A percentile compares a stretch with the other conserved stretches of the same genome.
Conservation (phyloP, 2,329 filamentous ascomycete species). For the Ascochyta clinopodiicola region DNA sequence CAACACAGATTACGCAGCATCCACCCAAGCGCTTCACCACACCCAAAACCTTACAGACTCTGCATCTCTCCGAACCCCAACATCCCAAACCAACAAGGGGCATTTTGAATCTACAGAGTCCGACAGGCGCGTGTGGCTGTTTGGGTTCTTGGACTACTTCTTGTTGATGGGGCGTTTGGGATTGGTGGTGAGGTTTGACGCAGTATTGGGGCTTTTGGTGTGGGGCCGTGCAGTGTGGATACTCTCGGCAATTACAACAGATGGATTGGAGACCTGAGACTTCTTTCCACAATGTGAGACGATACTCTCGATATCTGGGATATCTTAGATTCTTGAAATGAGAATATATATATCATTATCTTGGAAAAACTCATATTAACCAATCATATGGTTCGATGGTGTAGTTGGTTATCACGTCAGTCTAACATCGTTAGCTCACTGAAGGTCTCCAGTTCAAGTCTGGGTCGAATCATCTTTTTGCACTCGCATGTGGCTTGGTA, state of each 20-base stretch:
- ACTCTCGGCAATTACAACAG: background rate
- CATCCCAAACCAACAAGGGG: background rate
- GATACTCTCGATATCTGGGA: no score
- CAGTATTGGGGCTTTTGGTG: background rate
- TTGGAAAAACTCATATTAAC: accelerated
- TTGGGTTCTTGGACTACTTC: no score
- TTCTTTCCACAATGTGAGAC: no score
- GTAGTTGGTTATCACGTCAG: conserved; percentile 56
- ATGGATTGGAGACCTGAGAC: no score
- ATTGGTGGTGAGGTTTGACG: background rate
- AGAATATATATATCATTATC: no score
- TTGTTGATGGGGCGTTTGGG: background rate
- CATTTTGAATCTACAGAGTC: no score
- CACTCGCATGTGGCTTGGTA: background rate
- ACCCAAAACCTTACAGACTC: no score
- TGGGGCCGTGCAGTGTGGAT: background rate
- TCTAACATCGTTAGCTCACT: conserved; percentile 36
- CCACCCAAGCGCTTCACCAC: no score
- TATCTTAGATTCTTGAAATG: background rate
- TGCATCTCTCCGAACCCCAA: no score
- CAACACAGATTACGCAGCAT: no score
- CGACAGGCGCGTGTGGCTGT: no score
- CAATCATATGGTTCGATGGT: conserved; percentile 31
- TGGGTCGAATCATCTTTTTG: conserved; percentile 1
- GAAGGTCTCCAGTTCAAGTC: conserved; percentile 3